Base-by-base conservation (phyloP, 352 stramenopile genomes). In the Pythium plurisporium region DNA sequence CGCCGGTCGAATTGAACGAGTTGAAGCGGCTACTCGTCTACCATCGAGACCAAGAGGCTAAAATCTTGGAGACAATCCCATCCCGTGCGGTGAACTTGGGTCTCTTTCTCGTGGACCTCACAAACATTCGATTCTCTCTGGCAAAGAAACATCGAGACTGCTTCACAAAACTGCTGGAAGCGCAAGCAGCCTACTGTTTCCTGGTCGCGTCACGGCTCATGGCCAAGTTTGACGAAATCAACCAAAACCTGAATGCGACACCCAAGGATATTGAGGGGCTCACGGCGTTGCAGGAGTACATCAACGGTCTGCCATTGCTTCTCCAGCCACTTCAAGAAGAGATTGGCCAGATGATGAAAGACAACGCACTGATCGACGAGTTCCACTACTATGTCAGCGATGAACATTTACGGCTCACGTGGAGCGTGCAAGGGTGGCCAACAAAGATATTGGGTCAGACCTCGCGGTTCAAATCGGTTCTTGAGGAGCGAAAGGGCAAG, bases 191-290 rank as follows among this genome's bases (percentile, higher is more conserved):
- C 1, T 90, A 79, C 33, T 91, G 79, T 49, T 89, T 91, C 40
- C 56, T 80, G 19, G 62, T 90, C 15, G 76, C 82, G 22, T 73
- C 72, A 1, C 79, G 82, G 0, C 74, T 93, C 22, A 77, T 95
- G 50, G 55, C 70, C 19, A 85, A 89, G 44, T 98, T 97, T 52
- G 80, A 96, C 26, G 71, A 81, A 15, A 94, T 98, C 40, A 86
- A 95, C 45, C 72, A 86, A 43, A 87, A 83, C 27, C 62, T 98
- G 3, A 75, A 67, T 5, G 73, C 82, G 2, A 86, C 77, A 2
- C 88, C 91, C 2, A 94, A 94, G 45, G 86, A 98, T 55, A 97
- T 98, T 37, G 92, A 98, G 61, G 82, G 87, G 20, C 67, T 98
- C 48, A 92, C 84, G 2, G 84, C 86, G 7, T 52, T 97, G 29